A percentile compares a stretch with the other conserved stretches of the same genome.
These are phyloP conservation scores for Saksenaea vasiformis DNA, from an alignment of 371 early-diverging fungal species.

Conservation along the genomic window DNA sequence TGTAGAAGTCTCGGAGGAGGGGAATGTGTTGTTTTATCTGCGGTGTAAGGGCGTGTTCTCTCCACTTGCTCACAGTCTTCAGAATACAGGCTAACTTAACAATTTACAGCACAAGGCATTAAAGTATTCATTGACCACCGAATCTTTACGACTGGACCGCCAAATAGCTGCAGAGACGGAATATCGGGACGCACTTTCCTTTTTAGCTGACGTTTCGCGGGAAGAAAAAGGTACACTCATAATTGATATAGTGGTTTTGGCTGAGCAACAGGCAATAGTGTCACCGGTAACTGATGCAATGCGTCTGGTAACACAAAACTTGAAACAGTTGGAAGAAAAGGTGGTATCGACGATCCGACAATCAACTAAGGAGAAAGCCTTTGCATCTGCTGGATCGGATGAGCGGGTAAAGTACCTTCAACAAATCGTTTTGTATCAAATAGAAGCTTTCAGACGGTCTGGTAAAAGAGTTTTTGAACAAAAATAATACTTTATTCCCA, in stretches of 20 bases:
- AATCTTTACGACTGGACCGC: not conserved
- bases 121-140: not conserved
- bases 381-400: not conserved
- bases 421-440: not conserved
- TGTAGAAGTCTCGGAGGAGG: not conserved
- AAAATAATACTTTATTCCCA: not conserved
- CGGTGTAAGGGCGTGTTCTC: not conserved
- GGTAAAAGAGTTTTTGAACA: not conserved
- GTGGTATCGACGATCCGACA: not conserved
- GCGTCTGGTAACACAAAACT: not conserved
- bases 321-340: not conserved
- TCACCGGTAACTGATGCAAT: not conserved
- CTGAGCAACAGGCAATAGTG: not conserved
- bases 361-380: not conserved
- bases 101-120: conserved; percentile 19
- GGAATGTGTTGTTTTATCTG: not conserved
- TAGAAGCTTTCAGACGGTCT: not conserved
- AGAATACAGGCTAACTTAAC: not conserved
- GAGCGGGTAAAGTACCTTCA: not conserved
- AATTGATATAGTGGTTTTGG: not conserved
- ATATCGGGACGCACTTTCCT: not conserved
- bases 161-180: not conserved
- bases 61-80: not conserved
- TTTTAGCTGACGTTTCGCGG: not conserved
- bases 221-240: not conserved